Percentiles rank a stretch among this genome's conserved stretches.
Evolutionary conservation across 768 basidiomycete species (phyloP).

Genomic region (Mycena polygramma): DNA sequence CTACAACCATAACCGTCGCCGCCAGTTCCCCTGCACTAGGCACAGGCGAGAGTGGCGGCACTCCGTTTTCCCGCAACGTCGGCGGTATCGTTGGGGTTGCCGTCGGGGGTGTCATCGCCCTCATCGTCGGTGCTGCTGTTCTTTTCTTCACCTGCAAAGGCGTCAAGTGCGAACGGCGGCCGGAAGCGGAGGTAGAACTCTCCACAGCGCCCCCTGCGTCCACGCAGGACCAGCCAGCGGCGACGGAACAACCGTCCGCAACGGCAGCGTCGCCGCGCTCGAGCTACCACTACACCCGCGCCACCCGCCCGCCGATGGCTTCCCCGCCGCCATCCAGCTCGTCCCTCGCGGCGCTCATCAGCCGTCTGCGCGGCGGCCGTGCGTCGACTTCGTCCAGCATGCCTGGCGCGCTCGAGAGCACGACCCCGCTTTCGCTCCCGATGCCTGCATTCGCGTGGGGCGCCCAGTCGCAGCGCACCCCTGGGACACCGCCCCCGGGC

Average conservation of each 20-base stretch:
- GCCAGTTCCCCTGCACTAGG: neutral
- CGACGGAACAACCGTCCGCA: neutral
- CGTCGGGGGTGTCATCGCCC: slow-evolving; percentile 9
- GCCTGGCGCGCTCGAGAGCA: slow-evolving; percentile 15
- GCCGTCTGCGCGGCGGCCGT: slow-evolving; percentile 16
- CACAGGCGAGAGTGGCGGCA: neutral
- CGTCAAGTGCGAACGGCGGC: neutral
- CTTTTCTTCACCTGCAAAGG: slow-evolving; percentile 6
- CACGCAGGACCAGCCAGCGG: too few species aligned
- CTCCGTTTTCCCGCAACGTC: slow-evolving; percentile 14
- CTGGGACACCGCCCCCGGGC: neutral
- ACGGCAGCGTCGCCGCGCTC: neutral
- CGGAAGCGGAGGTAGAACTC: neutral
- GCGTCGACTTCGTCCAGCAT: neutral
- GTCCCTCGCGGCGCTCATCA: slow-evolving; percentile 5
- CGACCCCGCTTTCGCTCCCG: neutral
- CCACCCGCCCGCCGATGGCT: slow-evolving; percentile 13
- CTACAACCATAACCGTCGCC: slow-evolving; percentile 6
- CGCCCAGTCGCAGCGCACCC: neutral
- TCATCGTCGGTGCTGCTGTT: slow-evolving; percentile 1
- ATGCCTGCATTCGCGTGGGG: neutral
- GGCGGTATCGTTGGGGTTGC: slow-evolving; percentile 28
- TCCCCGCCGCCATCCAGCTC: slow-evolving; percentile 17
- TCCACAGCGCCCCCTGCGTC: neutral
- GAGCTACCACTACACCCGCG: slow-evolving; percentile 7